Percentiles rank a stretch among this genome's conserved stretches.
These are phyloP conservation scores for Uronychia binucleata DNA, from an alignment of 73 alveolate species.

Conservation along the genomic window DNA sequence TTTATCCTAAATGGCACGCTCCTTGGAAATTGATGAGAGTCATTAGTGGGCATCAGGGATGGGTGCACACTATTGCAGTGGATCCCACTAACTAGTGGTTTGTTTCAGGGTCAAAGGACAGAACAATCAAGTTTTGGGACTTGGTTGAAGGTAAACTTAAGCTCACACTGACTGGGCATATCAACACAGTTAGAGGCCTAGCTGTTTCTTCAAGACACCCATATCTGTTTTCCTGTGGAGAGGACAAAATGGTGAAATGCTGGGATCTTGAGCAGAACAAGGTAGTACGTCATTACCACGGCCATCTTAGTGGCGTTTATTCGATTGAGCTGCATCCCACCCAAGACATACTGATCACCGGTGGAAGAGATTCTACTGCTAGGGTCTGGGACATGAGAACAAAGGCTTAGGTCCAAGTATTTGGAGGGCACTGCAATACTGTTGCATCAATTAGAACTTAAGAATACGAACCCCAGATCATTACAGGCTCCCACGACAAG, in stretches of 20 bases:
- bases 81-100: slow-evolving; percentile 97
- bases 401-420: slow-evolving; percentile 87
- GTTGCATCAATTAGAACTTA: slow-evolving; percentile 90
- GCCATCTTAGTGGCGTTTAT: slow-evolving; percentile 97
- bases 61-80: slow-evolving; percentile 97
- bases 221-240: slow-evolving; percentile 97
- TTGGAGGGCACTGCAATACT: slow-evolving; percentile 97
- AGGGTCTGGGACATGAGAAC: slow-evolving; percentile 99
- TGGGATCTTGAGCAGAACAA: slow-evolving; percentile 99
- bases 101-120: slow-evolving; percentile 98
- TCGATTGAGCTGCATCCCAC: slow-evolving; percentile 96
- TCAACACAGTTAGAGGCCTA: slow-evolving; percentile 88
- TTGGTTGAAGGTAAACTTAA: slow-evolving; percentile 96
- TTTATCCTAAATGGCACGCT: slow-evolving; percentile 95
- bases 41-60: slow-evolving; percentile 98
- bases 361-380: slow-evolving; percentile 95
- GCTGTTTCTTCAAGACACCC: slow-evolving; percentile 88
- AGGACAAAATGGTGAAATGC: slow-evolving; percentile 92
- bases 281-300: slow-evolving; percentile 98
- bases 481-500: slow-evolving; percentile 92
- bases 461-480: slow-evolving; percentile 90
- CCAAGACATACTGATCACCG: slow-evolving; percentile 94
- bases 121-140: slow-evolving; percentile 99
- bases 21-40: slow-evolving; percentile 99
- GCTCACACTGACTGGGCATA: slow-evolving; percentile 98